Evolutionary conservation across 805 yeast species (phyloP), one percentile per base, ranked within the genome.

Genomic region (Sungouiella thailandica): DNA sequence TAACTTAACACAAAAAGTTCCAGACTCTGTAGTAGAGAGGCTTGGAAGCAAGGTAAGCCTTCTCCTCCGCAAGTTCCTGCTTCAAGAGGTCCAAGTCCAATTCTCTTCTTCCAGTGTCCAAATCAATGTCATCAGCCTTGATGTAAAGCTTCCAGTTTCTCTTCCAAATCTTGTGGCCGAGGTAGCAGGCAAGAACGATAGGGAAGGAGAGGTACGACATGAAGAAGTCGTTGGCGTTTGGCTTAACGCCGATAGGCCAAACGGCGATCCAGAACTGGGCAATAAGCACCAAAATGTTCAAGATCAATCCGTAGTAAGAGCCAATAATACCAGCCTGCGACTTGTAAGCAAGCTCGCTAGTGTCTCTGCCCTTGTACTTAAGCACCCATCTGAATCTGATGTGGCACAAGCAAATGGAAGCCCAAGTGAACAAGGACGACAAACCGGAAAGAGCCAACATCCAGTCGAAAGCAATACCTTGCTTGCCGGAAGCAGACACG

Each of bases 181-280:
- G 13, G 58, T 72, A 80, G 58, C 76, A 72, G 2, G 58, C 72
- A 23, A 84, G 35, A 25, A 81, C 65, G 29, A 83, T 72, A 13
- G 85, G 84, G 37, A 70, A 67, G 9, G 86, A 76, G 47, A 85
- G 63, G 57, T 79, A 84, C 17, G 75, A 63, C 52, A 71, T 62
- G 67, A 85, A 85, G 69, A 85, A 85, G 25, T 14, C 35, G 6
- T 24, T 14, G 28, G 46, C 50, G 18, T 40, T 23, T 4, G 50
- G 47, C 13, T 28, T 19, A 18, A 34, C 48, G n/a, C 72, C 77
- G 32, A 80, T 56, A 31, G 86, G 83, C 50, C 66, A 77, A 32
- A 78, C 55, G 7, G 83, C 80, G 31, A 78, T 72, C 80, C 83
- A 79, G 54, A 79, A 76, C 51, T 78, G 83, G 3, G 78, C 81